Evolutionary conservation across 331 rosid genomes (phyloP).

Genomic region (Prunus yedoensis): DNA sequence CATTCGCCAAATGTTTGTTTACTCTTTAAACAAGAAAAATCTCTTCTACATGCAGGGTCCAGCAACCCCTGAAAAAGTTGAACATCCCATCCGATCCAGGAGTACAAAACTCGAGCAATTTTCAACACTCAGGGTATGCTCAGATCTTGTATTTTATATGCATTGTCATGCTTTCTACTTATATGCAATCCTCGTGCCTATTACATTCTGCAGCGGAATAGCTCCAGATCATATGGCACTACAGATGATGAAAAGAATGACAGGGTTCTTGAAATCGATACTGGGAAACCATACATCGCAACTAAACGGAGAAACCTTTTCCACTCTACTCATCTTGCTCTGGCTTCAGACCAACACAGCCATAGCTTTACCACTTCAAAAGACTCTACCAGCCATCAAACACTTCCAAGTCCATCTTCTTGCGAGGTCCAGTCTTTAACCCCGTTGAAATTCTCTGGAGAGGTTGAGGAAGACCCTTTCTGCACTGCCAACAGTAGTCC

Average conservation of each 20-base stretch:
- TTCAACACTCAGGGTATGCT: slow-evolving; percentile 44
- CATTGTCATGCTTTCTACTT: slow-evolving; percentile 3
- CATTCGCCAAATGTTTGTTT: not conserved
- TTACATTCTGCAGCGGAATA: slow-evolving; percentile 44
- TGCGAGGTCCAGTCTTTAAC: slow-evolving; percentile 45
- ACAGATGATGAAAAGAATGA: slow-evolving; percentile 43
- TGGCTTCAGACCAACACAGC: slow-evolving; percentile 42
- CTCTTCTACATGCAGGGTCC: slow-evolving; percentile 53
- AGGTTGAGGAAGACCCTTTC: slow-evolving; percentile 60
- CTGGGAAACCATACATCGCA: slow-evolving; percentile 36
- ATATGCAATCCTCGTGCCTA: not conserved
- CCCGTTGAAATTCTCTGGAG: slow-evolving; percentile 35
- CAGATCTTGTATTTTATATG: not conserved
- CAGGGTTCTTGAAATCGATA: slow-evolving; percentile 53
- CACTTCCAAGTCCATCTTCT: slow-evolving; percentile 48
- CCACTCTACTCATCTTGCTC: slow-evolving; percentile 29
- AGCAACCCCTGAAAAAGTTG: slow-evolving; percentile 79
- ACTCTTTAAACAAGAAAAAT: not conserved
- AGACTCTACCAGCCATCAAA: slow-evolving; percentile 50
- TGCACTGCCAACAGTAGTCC: slow-evolving; percentile 66
- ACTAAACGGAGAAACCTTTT: slow-evolving; percentile 49
- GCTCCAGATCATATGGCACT: slow-evolving; percentile 46
- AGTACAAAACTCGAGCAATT: slow-evolving; percentile 59
- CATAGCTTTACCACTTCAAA: slow-evolving; percentile 53
- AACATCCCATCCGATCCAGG: slow-evolving; percentile 52